phyloP scores from a whole-genome alignment of 495 filamentous ascomycete genomes.

The Penicillium chermesinum region DNA sequence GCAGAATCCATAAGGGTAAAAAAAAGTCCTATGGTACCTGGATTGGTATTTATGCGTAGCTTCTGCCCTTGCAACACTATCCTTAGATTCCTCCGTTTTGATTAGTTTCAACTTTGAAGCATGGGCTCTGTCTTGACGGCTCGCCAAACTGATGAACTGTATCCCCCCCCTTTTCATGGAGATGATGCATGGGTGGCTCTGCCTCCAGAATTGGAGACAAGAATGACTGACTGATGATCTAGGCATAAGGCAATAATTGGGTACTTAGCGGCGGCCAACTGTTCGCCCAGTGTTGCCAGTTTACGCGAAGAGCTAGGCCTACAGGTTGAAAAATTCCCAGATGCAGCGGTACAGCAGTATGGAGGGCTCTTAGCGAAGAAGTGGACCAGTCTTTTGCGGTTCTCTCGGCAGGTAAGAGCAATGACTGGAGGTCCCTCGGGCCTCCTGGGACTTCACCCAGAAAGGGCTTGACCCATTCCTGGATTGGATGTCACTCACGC shows the following conservation, averaged over 20 bases:
- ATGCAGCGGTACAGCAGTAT: conserved; percentile 1
- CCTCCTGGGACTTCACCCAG: too few species aligned
- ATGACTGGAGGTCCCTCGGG: neutral
- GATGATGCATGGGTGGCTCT: too few species aligned
- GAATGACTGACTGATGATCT: neutral
- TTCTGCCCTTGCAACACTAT: too few species aligned
- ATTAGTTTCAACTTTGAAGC: too few species aligned
- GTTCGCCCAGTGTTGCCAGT: neutral
- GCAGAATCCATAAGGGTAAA: neutral
- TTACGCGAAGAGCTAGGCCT: conserved; percentile 4
- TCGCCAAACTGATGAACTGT: conserved; percentile 7
- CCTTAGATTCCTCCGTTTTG: too few species aligned
- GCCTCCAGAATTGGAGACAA: too few species aligned
- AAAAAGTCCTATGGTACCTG: too few species aligned
- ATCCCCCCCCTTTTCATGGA: neutral
- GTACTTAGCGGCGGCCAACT: conserved; percentile 6
- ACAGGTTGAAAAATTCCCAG: neutral
- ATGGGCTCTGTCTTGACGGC: conserved; percentile 3
- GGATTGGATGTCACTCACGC: neutral
- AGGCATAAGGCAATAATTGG: conserved; percentile 13
- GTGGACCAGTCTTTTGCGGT: conserved; percentile 1
- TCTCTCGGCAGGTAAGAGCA: neutral
- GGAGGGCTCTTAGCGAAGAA: conserved; percentile 3
- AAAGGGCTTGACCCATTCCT: too few species aligned
- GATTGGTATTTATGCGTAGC: neutral